Evolutionary conservation across 345 rosid genomes (phyloP), one percentile per base, ranked within the genome.

Genomic region (Mallotus nudiflorus): DNA sequence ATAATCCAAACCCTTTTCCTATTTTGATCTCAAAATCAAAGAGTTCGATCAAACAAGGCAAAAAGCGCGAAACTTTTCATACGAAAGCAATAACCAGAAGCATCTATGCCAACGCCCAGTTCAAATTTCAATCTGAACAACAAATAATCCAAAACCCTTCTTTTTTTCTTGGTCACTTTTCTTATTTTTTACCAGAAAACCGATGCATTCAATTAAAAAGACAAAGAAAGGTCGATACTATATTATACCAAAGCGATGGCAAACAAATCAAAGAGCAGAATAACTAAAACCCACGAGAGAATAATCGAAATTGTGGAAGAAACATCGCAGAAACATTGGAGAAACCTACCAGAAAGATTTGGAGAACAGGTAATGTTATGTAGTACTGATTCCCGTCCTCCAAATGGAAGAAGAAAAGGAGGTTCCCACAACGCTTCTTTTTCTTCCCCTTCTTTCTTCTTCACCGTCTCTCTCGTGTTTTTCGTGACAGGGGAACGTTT

Each of bases 341-440:
- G 65, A 69, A 51, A 53, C 68, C 62, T 29, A 54, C 46, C 57
- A 14, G 35, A 3, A 29, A 40, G 42, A 24, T 45, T n/a, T 8
- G 67, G 49, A 70, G 58, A 62, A 19, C 40, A 51, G 50, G 40
- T 3, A n/a, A n/a, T n/a, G n/a, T 20, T 28, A 33, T 20, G n/a
- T 1, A n/a, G 9, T 20, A 20, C 65, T 48, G 31, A 45, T 48
- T 45, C 13, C 44, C 55, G 37, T 33, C n/a, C n/a, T n/a, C n/a
- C n/a, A n/a, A 19, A 46, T 13, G 44, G 6, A n/a, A 37, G 48
- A 15, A 19, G 42, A 3, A 3, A 11, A 66, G 48, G 22, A 20
- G 58, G 29, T 59, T 69, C 49, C 56, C 48, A 46, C 46, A 57
- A 57, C 44, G 27, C 11, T 57, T 12, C 19, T 62, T 11, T 20